phyloP scores from a whole-genome alignment of 2,329 filamentous ascomycete genomes.

The Fusarium coicis region DNA sequence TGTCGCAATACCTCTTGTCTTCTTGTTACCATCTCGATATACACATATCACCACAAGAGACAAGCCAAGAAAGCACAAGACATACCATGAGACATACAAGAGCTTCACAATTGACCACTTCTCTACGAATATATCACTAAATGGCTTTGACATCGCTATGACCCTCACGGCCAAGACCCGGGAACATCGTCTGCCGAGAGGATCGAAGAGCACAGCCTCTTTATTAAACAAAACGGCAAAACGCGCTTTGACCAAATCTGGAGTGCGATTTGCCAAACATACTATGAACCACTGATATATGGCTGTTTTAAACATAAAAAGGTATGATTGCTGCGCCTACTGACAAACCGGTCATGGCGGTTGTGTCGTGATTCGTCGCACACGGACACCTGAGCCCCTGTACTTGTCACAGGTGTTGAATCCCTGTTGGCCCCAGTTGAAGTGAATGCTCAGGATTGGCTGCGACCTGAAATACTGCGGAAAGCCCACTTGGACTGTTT shows the following conservation, averaged over 20 bases:
- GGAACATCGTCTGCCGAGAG: slow-evolving; percentile 2
- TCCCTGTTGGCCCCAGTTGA: not conserved
- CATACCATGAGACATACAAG: not conserved
- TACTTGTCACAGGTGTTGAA: not conserved
- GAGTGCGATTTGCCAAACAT: not conserved
- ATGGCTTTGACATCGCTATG: slow-evolving; percentile 44
- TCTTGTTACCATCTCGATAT: not conserved
- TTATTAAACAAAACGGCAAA: slow-evolving; percentile 6
- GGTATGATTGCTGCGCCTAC: not conserved
- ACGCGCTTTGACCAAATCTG: not conserved
- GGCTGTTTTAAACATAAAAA: not conserved
- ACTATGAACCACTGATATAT: not conserved
- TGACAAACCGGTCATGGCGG: not conserved
- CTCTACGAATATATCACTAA: not conserved
- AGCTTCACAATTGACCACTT: not conserved
- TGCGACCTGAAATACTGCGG: no score
- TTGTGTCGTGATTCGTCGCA: not conserved
- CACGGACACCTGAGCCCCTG: not conserved
- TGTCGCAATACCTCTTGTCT: accelerated
- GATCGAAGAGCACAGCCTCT: slow-evolving; percentile 8
- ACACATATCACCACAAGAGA: not conserved
- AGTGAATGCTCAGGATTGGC: not conserved
- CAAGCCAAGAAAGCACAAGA: not conserved
- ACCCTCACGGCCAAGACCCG: slow-evolving; percentile 36
- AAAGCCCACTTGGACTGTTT: not conserved